phyloP scores from a whole-genome alignment of 768 basidiomycete genomes.

The Trametes maxima region DNA sequence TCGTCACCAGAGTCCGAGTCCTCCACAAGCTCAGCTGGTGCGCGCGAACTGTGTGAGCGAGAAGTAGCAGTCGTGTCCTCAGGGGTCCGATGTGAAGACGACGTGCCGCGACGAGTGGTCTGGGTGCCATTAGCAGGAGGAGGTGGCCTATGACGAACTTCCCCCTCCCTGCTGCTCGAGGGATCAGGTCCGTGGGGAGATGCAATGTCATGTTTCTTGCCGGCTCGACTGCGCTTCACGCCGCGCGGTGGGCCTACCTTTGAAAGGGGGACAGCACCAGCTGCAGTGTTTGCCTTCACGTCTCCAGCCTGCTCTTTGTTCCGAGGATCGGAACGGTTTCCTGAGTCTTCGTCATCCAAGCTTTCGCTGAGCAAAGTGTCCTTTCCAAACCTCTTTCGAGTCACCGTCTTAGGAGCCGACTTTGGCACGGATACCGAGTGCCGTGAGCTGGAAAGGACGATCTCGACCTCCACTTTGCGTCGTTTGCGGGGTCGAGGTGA shows the following conservation, averaged over 20 bases:
- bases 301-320: too few relatives aligned
- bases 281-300: background rate
- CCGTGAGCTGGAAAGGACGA: background rate
- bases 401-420: background rate
- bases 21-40: background rate
- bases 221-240: constrained; percentile 6
- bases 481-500: constrained; percentile 14
- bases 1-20: constrained; percentile 7
- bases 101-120: too few relatives aligned
- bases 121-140: too few relatives aligned
- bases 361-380: background rate
- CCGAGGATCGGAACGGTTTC: too few relatives aligned
- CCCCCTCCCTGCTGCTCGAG: too few relatives aligned
- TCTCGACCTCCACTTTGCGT: constrained; percentile 15
- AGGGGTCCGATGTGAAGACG: too few relatives aligned
- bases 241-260: constrained; percentile 24
- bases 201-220: background rate
- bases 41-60: background rate
- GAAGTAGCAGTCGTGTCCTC: background rate
- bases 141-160: too few relatives aligned
- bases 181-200: too few relatives aligned
- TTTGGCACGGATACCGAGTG: background rate
- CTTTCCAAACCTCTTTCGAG: background rate
- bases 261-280: constrained; percentile 1
- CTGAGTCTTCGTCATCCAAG: background rate